Percentiles rank a stretch among this genome's conserved stretches.
These are phyloP conservation scores for Adenanthera pavonina DNA, from an alignment of 306 rosid genomes.

Conservation along the genomic window DNA sequence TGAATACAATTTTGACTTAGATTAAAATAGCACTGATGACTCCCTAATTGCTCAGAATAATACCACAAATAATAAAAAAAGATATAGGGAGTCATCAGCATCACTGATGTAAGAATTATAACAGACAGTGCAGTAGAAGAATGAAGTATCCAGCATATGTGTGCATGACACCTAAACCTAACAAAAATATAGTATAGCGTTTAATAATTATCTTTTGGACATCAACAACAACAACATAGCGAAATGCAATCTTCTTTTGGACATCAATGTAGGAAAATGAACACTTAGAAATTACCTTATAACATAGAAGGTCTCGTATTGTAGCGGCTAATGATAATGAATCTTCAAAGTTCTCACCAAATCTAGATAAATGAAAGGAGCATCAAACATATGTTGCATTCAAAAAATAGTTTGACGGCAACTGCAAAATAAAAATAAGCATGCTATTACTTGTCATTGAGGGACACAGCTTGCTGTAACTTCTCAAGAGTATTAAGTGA, in stretches of 20 bases:
- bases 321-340: constrained; percentile 60
- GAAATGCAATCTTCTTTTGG: neutral
- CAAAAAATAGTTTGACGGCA: constrained; percentile 34
- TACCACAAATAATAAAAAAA: too few species aligned
- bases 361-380: constrained; percentile 51
- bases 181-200: constrained; percentile 18
- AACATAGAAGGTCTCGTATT: constrained; percentile 62
- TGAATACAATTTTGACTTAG: too few species aligned
- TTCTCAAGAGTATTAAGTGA: constrained; percentile 75
- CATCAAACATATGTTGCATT: constrained; percentile 41
- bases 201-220: neutral
- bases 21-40: too few species aligned
- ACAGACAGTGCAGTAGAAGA: constrained; percentile 1
- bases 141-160: neutral
- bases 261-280: constrained; percentile 27
- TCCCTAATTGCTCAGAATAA: too few species aligned
- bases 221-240: neutral
- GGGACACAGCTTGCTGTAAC: constrained; percentile 57
- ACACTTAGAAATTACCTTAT: constrained; percentile 63
- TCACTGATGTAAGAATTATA: constrained; percentile 15
- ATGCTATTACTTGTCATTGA: constrained; percentile 58
- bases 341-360: constrained; percentile 54
- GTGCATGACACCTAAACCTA: constrained; percentile 30
- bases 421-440: constrained; percentile 38
- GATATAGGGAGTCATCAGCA: neutral